Percentiles rank a stretch among this genome's conserved stretches.
Conservation (phyloP, 352 stramenopile genomes). For the Pythium monospermum region DNA sequence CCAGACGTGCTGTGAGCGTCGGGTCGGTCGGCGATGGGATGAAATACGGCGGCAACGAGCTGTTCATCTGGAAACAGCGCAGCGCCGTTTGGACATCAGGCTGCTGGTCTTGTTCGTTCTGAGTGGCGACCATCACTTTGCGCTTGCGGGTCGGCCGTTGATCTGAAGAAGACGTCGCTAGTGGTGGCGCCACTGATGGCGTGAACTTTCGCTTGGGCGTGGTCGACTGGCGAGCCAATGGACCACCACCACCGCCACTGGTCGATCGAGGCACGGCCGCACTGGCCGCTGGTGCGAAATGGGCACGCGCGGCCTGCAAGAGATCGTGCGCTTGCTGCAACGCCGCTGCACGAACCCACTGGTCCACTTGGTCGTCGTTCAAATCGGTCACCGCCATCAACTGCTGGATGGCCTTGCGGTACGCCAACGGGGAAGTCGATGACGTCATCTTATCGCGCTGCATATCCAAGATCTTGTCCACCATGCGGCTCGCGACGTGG, state of each 20-base stretch:
- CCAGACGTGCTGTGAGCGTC: conserved; percentile 47
- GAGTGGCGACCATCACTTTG: conserved; percentile 6
- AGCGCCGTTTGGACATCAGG: no score
- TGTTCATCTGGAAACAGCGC: conserved; percentile 51
- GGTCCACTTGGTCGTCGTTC: conserved; percentile 50
- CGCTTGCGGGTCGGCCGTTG: conserved; percentile 43
- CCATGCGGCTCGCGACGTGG: conserved; percentile 36
- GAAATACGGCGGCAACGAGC: conserved; percentile 22
- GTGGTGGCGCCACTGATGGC: conserved; percentile 9
- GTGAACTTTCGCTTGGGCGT: conserved; percentile 49
- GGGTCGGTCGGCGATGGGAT: conserved; percentile 30
- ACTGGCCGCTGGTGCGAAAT: conserved; percentile 5
- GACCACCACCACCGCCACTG: not conserved
- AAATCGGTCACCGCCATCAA: conserved; percentile 55
- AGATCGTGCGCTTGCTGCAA: conserved; percentile 13
- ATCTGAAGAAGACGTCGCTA: conserved; percentile 15
- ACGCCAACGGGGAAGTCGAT: no score
- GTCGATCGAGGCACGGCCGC: conserved; percentile 2
- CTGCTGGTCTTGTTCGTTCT: no score
- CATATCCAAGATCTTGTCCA: conserved; percentile 44
- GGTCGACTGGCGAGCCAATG: conserved; percentile 33
- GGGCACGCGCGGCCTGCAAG: conserved; percentile 21
- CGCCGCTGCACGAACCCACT: conserved; percentile 40
- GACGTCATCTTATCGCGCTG: conserved; percentile 58
- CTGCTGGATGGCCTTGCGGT: conserved; percentile 46